Percentiles rank a stretch among this genome's conserved stretches.
Evolutionary conservation across 2,329 filamentous ascomycete genomes (phyloP).

Genomic region (Xenosphaeropsis pyriputrescens): DNA sequence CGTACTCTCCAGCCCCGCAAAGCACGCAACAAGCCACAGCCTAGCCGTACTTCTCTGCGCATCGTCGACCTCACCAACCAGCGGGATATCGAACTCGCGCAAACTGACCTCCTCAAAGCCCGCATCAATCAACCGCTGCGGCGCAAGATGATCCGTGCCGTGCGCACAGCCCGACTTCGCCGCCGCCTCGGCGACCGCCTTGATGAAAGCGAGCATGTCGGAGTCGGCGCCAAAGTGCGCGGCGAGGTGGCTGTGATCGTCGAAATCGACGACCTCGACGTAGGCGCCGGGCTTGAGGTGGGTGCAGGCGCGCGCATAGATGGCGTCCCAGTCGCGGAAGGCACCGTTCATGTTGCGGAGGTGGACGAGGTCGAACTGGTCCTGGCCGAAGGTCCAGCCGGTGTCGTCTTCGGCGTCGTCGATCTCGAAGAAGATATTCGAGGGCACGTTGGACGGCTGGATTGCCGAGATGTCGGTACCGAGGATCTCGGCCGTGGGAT

Average conservation of each 20-base stretch:
- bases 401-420: constrained; percentile 36
- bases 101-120: constrained; percentile 28
- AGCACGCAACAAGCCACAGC: constrained; percentile 10
- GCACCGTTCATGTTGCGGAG: constrained; percentile 41
- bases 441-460: constrained; percentile 40
- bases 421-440: constrained; percentile 49
- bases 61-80: constrained; percentile 16
- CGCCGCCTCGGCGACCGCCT: constrained; percentile 7
- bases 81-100: constrained; percentile 9
- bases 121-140: constrained; percentile 14
- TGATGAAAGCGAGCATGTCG: constrained; percentile 3
- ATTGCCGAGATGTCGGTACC: constrained; percentile 46
- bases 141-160: constrained; percentile 8
- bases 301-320: constrained; percentile 35
- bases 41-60: constrained; percentile 10
- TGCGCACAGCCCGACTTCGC: constrained; percentile 8
- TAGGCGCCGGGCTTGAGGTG: constrained; percentile 16
- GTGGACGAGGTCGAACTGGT: constrained; percentile 45
- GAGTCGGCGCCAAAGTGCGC: constrained; percentile 8
- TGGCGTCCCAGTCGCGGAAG: constrained; percentile 36
- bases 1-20: constrained; percentile 12
- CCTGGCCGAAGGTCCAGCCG: constrained; percentile 32
- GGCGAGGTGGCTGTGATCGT: constrained; percentile 9
- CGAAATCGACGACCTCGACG: constrained; percentile 17
- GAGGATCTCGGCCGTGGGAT: constrained; percentile 31